These are phyloP conservation scores for Ustilago bromivora DNA, from an alignment of 1,284 basidiomycete species.

Conservation along the genomic window DNA sequence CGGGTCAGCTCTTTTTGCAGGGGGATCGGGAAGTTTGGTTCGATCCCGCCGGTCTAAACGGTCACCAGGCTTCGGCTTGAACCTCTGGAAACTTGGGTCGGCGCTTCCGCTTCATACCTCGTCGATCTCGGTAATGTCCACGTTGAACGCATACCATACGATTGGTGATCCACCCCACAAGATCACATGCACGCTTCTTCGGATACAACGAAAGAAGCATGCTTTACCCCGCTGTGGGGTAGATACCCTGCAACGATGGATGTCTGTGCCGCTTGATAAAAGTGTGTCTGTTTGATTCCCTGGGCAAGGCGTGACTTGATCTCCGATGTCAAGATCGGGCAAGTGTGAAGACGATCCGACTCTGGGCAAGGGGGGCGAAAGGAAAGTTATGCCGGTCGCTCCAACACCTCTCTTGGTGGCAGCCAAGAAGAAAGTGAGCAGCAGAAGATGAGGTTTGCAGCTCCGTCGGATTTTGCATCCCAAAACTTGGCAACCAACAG, in stretches of 20 bases:
- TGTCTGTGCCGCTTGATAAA: no score
- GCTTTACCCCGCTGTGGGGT: constrained; percentile 19
- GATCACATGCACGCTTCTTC: constrained; percentile 7
- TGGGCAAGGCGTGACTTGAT: neutral
- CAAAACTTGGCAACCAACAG: neutral
- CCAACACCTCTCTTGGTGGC: neutral
- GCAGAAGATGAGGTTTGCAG: neutral
- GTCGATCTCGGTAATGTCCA: neutral
- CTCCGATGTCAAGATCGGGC: constrained; percentile 6
- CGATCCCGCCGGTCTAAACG: constrained; percentile 20
- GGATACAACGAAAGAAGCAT: neutral
- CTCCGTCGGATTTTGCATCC: constrained; percentile 4
- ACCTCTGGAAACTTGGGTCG: neutral
- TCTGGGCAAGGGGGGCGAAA: neutral
- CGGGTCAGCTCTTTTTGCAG: neutral
- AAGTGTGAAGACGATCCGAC: neutral
- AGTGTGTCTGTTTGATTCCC: no score
- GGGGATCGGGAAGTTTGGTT: constrained; percentile 1
- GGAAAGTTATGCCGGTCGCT: constrained; percentile 17
- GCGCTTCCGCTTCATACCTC: neutral
- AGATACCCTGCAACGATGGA: neutral
- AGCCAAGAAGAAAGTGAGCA: no score
- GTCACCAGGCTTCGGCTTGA: constrained; percentile 5
- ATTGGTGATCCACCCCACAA: constrained; percentile 17
- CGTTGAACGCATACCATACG: neutral